phyloP scores from a whole-genome alignment of 1,284 basidiomycete species.

The Cryptococcus depauperatus region DNA sequence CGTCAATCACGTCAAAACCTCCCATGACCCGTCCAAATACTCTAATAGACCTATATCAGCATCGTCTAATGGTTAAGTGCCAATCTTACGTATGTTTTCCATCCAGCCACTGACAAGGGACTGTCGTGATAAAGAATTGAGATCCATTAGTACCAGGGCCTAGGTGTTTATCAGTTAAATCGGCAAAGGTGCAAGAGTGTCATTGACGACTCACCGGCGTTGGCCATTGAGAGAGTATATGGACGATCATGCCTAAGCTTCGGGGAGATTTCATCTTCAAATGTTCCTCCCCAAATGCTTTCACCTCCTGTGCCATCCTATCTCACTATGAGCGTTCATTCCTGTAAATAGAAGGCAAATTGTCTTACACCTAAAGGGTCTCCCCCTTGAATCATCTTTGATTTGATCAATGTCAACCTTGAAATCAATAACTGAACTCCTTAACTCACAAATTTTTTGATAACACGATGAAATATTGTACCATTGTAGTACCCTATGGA shows the following conservation, averaged over 20 bases:
- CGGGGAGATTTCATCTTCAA: constrained; percentile 91
- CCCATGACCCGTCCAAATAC: constrained; percentile 51
- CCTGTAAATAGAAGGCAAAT: background rate
- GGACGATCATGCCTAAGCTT: constrained; percentile 88
- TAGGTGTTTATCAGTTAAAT: constrained; percentile 43
- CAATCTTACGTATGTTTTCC: constrained; percentile 49
- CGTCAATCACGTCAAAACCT: constrained; percentile 52
- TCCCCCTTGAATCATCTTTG: constrained; percentile 89
- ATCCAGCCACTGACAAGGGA: constrained; percentile 83
- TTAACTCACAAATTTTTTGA: constrained; percentile 75
- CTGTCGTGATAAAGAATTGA: constrained; percentile 98
- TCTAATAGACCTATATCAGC: constrained; percentile 21
- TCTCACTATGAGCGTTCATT: background rate
- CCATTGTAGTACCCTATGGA: constrained; percentile 75
- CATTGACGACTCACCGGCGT: constrained; percentile 45
- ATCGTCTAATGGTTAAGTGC: background rate
- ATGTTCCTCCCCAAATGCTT: constrained; percentile 87
- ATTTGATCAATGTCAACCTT: constrained; percentile 8
- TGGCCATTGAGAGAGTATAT: constrained; percentile 99
- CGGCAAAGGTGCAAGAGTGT: background rate
- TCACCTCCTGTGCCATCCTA: constrained; percentile 94
- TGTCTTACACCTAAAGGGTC: constrained; percentile 59
- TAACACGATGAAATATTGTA: constrained; percentile 94
- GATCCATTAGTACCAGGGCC: constrained; percentile 80
- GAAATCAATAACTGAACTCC: background rate